Percentiles rank a stretch among this genome's conserved stretches.
Conservation (phyloP, 2,329 filamentous ascomycete genomes). For the Tolypocladium ovalisporum region DNA sequence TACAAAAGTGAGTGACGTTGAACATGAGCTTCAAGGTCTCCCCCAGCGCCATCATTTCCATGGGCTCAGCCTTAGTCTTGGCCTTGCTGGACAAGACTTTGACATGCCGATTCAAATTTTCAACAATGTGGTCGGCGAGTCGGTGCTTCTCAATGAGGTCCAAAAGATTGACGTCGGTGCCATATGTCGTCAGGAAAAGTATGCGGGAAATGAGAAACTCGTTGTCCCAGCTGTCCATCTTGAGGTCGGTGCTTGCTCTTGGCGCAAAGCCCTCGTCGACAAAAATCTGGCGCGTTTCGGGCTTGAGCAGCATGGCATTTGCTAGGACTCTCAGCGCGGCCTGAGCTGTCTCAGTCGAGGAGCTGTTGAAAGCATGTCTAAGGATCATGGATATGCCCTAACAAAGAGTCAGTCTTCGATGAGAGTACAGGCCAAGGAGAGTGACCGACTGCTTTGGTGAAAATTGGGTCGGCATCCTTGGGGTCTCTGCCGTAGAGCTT, state of each 20-base stretch:
- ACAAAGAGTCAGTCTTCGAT: neutral
- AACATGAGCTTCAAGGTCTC: conserved; percentile 85
- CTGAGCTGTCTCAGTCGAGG: conserved; percentile 51
- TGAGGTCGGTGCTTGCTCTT: conserved; percentile 60
- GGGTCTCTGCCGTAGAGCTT: conserved; percentile 59
- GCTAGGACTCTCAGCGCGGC: conserved; percentile 72
- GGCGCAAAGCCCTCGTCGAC: conserved; percentile 38
- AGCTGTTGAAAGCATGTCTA: conserved; percentile 60
- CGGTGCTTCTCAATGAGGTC: conserved; percentile 33
- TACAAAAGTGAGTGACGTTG: conserved; percentile 71
- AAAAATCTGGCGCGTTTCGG: conserved; percentile 31
- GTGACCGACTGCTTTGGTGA: conserved; percentile 56
- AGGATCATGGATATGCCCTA: conserved; percentile 67
- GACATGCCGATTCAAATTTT: conserved; percentile 62
- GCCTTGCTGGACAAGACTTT: conserved; percentile 24
- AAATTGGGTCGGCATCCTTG: conserved; percentile 67
- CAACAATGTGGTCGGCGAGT: conserved; percentile 47
- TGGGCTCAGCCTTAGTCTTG: conserved; percentile 33
- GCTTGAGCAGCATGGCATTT: conserved; percentile 56
- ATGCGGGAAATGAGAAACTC: conserved; percentile 60
- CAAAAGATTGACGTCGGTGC: conserved; percentile 35
- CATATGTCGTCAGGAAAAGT: conserved; percentile 34
- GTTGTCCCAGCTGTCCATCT: conserved; percentile 65
- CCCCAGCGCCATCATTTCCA: conserved; percentile 68
- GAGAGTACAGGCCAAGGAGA: neutral